These are phyloP conservation scores for Botrytis fabae DNA, from an alignment of 2,329 filamentous ascomycete species.

Conservation along the genomic window DNA sequence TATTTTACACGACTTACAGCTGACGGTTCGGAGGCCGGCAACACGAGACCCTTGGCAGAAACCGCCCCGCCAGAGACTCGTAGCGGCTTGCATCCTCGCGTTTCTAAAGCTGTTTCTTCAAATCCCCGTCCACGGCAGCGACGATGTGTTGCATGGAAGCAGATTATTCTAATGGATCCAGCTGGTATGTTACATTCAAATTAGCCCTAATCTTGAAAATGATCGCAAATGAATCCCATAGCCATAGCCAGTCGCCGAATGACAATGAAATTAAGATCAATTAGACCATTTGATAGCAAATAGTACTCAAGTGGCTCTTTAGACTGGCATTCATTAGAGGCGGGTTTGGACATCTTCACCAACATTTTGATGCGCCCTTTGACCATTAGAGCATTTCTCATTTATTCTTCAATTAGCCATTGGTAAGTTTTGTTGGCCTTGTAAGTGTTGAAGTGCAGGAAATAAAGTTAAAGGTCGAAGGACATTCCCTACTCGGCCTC, in stretches of 20 bases:
- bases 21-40: too few relatives aligned
- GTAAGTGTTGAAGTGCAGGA: neutral
- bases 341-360: neutral
- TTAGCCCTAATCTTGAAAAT: neutral
- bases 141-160: too few relatives aligned
- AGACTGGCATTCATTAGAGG: neutral
- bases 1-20: too few relatives aligned
- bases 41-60: too few relatives aligned
- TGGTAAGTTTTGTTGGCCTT: neutral
- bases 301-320: neutral
- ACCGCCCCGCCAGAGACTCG: too few relatives aligned
- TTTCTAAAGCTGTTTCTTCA: too few relatives aligned
- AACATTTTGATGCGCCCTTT: neutral
- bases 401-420: neutral
- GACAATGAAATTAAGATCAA: neutral
- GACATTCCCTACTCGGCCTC: neutral
- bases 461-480: neutral
- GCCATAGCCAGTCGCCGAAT: neutral
- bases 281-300: neutral
- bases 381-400: neutral
- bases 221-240: neutral
- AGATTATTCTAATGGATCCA: too few relatives aligned
- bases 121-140: too few relatives aligned
- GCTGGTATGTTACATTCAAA: too few relatives aligned
- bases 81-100: too few relatives aligned